phyloP scores from a whole-genome alignment of 1,139 yeast genomes.

The Taphrina confusa region DNA sequence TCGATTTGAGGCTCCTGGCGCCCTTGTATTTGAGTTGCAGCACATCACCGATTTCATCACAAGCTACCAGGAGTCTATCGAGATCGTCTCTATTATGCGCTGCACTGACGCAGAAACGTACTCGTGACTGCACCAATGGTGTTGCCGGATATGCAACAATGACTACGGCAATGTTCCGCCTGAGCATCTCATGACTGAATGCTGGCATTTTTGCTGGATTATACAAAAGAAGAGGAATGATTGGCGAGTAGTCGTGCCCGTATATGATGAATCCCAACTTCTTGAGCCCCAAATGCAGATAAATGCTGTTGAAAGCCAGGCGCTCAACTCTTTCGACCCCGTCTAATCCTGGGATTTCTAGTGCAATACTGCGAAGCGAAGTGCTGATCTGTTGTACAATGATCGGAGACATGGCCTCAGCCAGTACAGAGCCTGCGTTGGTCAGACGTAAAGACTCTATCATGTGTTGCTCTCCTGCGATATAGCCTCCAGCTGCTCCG shows the following conservation, averaged over 20 bases:
- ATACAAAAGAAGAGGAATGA: conserved; percentile 81
- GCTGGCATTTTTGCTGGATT: conserved; percentile 95
- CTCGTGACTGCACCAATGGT: conserved; percentile 84
- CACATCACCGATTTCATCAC: conserved; percentile 78
- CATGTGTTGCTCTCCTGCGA: conserved; percentile 69
- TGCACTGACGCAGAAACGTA: conserved; percentile 87
- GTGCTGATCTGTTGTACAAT: conserved; percentile 85
- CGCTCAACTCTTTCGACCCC: conserved; percentile 88
- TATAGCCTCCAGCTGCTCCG: conserved; percentile 98
- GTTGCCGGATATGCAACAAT: conserved; percentile 98
- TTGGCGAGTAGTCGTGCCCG: conserved; percentile 97
- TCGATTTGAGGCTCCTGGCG: conserved; percentile 5
- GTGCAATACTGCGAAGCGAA: conserved; percentile 74
- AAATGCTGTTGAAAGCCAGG: conserved; percentile 92
- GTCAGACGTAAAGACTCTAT: conserved; percentile 74
- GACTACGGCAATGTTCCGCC: conserved; percentile 84
- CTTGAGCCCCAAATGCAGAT: conserved; percentile 83
- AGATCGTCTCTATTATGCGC: conserved; percentile 92
- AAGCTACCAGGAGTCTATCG: conserved; percentile 71
- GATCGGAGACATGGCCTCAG: conserved; percentile 87
- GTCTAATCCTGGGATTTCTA: conserved; percentile 86
- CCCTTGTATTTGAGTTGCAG: conserved; percentile 60
- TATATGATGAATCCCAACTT: conserved; percentile 89
- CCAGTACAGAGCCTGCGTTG: conserved; percentile 71
- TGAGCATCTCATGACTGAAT: conserved; percentile 76